Percentiles rank a stretch among this genome's conserved stretches.
Conservation (phyloP, 495 filamentous ascomycete genomes). For the Penicillium cataractarum region DNA sequence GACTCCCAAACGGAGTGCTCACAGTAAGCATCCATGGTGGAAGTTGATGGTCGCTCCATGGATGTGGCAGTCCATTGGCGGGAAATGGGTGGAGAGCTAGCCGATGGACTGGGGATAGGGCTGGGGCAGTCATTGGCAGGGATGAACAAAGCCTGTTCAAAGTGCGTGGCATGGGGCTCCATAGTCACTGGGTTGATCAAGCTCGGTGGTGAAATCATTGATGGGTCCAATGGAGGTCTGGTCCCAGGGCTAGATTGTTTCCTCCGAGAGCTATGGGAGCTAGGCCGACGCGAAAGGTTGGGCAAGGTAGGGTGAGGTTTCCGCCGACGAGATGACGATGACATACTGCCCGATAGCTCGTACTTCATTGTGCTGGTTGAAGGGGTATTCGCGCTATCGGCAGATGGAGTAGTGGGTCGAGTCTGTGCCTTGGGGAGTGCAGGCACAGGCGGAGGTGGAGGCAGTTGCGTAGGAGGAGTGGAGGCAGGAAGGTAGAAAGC, state of each 20-base stretch:
- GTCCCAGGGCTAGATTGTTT: constrained; percentile 37
- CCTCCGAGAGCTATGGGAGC: constrained; percentile 25
- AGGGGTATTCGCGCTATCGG: constrained; percentile 25
- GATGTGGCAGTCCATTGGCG: constrained; percentile 43
- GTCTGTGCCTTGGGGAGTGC: constrained; percentile 21
- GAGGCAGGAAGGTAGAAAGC: constrained; percentile 39
- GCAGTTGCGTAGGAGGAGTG: constrained; percentile 37
- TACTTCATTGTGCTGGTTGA: constrained; percentile 42
- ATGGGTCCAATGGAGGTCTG: constrained; percentile 42
- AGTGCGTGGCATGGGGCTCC: constrained; percentile 49
- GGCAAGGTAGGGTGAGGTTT: constrained; percentile 45
- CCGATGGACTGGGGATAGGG: constrained; percentile 44
- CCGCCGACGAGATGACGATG: constrained; percentile 33
- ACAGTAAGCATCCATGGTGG: constrained; percentile 43
- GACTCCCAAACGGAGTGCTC: constrained; percentile 55
- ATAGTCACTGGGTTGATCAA: constrained; percentile 49
- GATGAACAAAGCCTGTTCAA: constrained; percentile 52
- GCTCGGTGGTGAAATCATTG: constrained; percentile 49
- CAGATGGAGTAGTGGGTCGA: constrained; percentile 28
- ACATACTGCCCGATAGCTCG: constrained; percentile 30
- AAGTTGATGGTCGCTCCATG: constrained; percentile 48
- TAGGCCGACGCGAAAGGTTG: constrained; percentile 27
- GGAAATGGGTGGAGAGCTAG: constrained; percentile 41
- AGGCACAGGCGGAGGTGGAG: constrained; percentile 37
- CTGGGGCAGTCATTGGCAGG: constrained; percentile 47